A percentile compares a stretch with the other conserved stretches of the same genome.
phyloP scores from a whole-genome alignment of 345 rosid species.

The Citrus hindsii region DNA sequence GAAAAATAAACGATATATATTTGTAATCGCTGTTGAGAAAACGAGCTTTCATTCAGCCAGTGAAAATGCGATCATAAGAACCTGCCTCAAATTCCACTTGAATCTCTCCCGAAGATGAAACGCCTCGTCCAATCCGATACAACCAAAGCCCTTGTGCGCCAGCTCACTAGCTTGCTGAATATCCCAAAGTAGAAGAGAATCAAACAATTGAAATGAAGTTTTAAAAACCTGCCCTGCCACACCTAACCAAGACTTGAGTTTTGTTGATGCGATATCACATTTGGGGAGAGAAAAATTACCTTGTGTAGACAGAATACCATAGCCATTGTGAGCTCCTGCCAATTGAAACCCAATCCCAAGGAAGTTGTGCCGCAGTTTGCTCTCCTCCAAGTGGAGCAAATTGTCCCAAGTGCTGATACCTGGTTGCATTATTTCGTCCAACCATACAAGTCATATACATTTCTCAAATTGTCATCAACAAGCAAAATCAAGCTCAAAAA shows the following conservation, averaged over 20 bases:
- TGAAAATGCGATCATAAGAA: not conserved
- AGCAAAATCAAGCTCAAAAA: not conserved
- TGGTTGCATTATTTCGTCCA: constrained; percentile 1
- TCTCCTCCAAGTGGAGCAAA: constrained; percentile 99
- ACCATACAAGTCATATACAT: not conserved
- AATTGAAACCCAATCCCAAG: constrained; percentile 94
- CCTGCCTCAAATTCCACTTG: constrained; percentile 66
- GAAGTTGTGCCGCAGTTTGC: constrained; percentile 96
- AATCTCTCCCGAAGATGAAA: constrained; percentile 84
- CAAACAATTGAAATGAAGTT: not conserved
- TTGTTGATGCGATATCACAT: not conserved
- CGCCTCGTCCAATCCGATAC: constrained; percentile 90
- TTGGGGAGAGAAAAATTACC: constrained; percentile 33
- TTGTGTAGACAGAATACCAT: constrained; percentile 95
- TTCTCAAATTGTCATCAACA: not conserved
- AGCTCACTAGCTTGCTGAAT: constrained; percentile 90
- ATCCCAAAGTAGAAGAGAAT: not conserved
- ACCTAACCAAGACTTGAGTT: not conserved
- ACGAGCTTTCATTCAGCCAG: not conserved
- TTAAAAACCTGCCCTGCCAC: not conserved
- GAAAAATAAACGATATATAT: not conserved
- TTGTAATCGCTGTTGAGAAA: not conserved
- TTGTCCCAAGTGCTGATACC: constrained; percentile 91
- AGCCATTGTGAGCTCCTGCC: constrained; percentile 95
- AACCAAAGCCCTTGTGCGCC: constrained; percentile 95